Evolutionary conservation across 164 flowering plant genomes (phyloP), one percentile per base, ranked within the genome.

Genomic region (Buxus sempervirens): DNA sequence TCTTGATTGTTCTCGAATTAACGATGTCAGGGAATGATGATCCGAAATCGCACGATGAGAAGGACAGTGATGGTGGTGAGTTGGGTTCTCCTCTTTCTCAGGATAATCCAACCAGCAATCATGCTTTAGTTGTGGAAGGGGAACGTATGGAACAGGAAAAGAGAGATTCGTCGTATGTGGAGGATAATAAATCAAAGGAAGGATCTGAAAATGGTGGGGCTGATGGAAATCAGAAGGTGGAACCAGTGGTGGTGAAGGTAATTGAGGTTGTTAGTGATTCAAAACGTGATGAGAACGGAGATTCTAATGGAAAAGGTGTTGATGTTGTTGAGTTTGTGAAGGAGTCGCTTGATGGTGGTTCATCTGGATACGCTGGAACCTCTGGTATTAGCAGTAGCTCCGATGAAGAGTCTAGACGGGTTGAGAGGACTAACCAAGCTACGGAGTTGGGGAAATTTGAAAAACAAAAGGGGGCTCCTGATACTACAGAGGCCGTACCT

Each of bases 41-140:
- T 69, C 55, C 70, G 65, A 83, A 68, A 58, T 60, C 70, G 53
- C 79, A 78, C 51, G 83, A 82, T 68, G 85, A 80, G 60, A 82
- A 75, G 49, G 85, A 77, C 14, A 79, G 81, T 69, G 86, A 83
- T 27, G 75, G 75, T 38, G 80, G 82, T 48, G 82, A 78, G 24
- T 64, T 66, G 59, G 64, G 68, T 62, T 81, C 83, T 22, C 83
- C 85, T 27, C 59, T 76, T 25, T 76, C 79, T 5, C 82, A 73
- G 58, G 79, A 80, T 28, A 69, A 76, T n/a, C 70, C 38, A 3
- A 32, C 7, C 38, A 32, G 64, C 23, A 14, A 18, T 9, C 38
- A 45, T 45, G 16, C 63, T 10, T 72, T 74, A 20, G 41, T 18
- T 24, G 67, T 71, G 62, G 73, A 58, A 4, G 72, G 54, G 68